Evolutionary conservation across 2,329 filamentous ascomycete genomes (phyloP).

Genomic region (Trichoderma atrobrunneum): DNA sequence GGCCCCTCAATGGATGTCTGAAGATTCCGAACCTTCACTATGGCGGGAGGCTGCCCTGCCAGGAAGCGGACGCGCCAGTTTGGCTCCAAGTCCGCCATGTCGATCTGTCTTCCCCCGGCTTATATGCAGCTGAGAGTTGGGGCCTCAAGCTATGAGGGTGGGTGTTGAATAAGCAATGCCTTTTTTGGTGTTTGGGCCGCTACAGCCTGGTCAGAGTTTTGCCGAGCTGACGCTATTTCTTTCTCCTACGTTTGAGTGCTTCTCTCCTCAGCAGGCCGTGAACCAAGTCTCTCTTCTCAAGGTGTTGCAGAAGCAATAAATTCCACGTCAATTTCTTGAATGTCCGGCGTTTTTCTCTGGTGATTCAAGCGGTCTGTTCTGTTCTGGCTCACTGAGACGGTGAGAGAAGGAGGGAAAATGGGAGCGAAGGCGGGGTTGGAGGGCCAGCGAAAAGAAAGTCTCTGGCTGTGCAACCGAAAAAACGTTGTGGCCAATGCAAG

Average conservation of each 20-base stretch:
- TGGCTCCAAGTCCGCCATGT: conserved; percentile 24
- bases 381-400: conserved; percentile 3
- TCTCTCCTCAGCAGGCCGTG: background rate
- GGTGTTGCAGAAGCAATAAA: background rate
- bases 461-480: background rate
- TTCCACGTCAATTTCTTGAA: background rate
- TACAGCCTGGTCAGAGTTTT: conserved; percentile 1
- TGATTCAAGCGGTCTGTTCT: background rate
- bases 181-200: background rate
- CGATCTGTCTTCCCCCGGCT: conserved; percentile 10
- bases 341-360: background rate
- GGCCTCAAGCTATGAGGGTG: background rate
- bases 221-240: background rate
- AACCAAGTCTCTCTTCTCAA: background rate
- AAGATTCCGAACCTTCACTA: conserved; percentile 62
- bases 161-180: background rate
- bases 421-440: conserved; percentile 8
- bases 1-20: conserved; percentile 54
- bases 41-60: conserved; percentile 36
- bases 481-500: background rate
- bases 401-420: conserved; percentile 9
- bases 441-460: background rate
- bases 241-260: background rate
- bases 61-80: conserved; percentile 27
- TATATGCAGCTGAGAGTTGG: background rate